phyloP scores from a whole-genome alignment of 2,329 filamentous ascomycete species.

The Beauveria varroae region DNA sequence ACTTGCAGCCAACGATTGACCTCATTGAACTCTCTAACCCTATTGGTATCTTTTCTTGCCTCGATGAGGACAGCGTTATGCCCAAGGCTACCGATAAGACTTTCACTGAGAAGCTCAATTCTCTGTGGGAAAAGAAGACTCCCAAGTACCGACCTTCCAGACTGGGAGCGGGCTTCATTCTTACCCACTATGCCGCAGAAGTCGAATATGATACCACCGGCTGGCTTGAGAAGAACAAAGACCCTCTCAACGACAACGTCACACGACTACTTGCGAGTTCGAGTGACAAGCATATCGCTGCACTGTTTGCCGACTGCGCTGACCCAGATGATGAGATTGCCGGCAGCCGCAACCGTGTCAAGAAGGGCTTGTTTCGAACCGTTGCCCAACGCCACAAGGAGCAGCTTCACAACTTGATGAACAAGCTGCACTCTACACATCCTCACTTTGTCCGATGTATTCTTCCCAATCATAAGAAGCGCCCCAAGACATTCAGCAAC shows the following conservation, averaged over 20 bases:
- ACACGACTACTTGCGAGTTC: conserved; percentile 82
- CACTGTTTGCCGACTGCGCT: conserved; percentile 80
- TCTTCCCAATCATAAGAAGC: conserved; percentile 95
- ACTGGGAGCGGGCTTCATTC: conserved; percentile 83
- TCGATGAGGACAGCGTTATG: conserved; percentile 98
- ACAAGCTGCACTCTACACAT: conserved; percentile 88
- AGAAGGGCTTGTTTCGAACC: conserved; percentile 94
- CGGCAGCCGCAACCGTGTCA: conserved; percentile 70
- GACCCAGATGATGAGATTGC: conserved; percentile 69
- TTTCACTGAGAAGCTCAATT: conserved; percentile 96
- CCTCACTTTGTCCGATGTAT: conserved; percentile 98
- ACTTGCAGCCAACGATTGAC: conserved; percentile 95
- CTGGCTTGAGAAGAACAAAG: conserved; percentile 99
- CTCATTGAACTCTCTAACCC: conserved; percentile 93
- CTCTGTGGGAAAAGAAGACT: conserved; percentile 92
- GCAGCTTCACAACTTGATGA: conserved; percentile 93
- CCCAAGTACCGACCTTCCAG: conserved; percentile 86
- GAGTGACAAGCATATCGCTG: conserved; percentile 72
- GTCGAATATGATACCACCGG: conserved; percentile 93
- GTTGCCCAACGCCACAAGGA: conserved; percentile 97
- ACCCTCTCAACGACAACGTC: conserved; percentile 94
- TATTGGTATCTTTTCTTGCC: conserved; percentile 96
- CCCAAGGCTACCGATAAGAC: conserved; percentile 95
- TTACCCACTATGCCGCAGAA: conserved; percentile 96
- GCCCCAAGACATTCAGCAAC: conserved; percentile 84